Base-by-base conservation (phyloP, 768 basidiomycete species). In the Boletus rubroflammeus region DNA sequence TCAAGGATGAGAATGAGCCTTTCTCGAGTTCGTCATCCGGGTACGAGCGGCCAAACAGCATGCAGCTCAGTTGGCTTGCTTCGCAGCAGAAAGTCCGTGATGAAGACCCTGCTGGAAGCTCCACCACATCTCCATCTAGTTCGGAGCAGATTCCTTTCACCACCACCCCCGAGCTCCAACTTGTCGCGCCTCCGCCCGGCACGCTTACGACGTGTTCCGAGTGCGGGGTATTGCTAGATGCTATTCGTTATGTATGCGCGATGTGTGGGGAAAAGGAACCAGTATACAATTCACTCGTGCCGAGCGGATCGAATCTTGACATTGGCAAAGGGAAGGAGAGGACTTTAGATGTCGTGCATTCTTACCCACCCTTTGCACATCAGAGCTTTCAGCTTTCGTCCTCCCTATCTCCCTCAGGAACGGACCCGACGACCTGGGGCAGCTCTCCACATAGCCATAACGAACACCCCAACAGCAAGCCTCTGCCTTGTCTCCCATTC, bases 191-290 rank as follows among this genome's bases (percentile, higher is more conserved):
- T 21, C 81, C 86, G 9, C 75, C 79, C 5, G 80, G 81, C 25
- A 76, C 78, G 43, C 79, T 90, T 17, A 92, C 93, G 1, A 81
- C 83, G 46, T 98, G 95, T 69, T 93, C 92, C 1, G 81, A 82
- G 43, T 98, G 95, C 61, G 88, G 87, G 14, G 69, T 77, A 0
- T 63, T 84, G 6, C 74, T 98, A 19, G 87, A 92, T 48, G 79
- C 82, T n/a, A 83, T 96, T 67, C 85, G 91, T 43, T 97, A 98
- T 68, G 86, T 95, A 14, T 98, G 95, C 64, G 79, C 86, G 5
- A 87, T 85, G 23, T 96, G 94, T 62, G 93, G 92, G 9, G 88
- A 90, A 70, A 90, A 85, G 67, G 71, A 78, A 44, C 81, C 87
- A 6, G 63, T 67, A 5, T 40, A 55, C 57, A 57, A 47, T 56